Percentiles rank a stretch among this genome's conserved stretches.
phyloP scores from a whole-genome alignment of 2,329 filamentous ascomycete species.

The Colletotrichum sp. region DNA sequence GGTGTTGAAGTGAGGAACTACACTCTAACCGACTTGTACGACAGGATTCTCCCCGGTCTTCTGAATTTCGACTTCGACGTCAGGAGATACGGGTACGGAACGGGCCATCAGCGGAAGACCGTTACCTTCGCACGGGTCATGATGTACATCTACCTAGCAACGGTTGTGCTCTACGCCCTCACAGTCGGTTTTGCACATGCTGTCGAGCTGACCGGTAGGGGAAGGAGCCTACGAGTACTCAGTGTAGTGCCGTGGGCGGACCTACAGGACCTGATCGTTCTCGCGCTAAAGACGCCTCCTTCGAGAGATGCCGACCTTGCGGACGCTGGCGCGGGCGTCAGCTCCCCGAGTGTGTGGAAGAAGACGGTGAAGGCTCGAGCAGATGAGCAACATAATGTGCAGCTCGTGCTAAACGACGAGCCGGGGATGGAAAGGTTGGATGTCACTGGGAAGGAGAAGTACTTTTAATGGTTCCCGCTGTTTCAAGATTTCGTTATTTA shows the following conservation, averaged over 20 bases:
- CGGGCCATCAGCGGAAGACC: not conserved
- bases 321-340: not conserved
- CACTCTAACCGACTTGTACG: not conserved
- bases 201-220: not conserved
- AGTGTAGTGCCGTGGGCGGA: constrained; percentile 2
- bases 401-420: not conserved
- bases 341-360: not conserved
- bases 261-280: constrained; percentile 3
- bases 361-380: not conserved
- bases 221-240: not conserved
- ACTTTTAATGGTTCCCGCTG: not conserved
- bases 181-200: not conserved
- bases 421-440: not conserved
- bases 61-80: not conserved
- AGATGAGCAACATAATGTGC: not conserved
- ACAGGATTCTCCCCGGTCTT: not conserved
- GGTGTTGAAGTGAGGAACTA: not conserved
- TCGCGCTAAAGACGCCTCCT: not conserved
- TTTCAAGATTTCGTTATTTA: fast-evolving
- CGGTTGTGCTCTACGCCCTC: not conserved
- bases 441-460: not conserved
- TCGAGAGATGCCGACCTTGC: not conserved
- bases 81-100: not conserved
- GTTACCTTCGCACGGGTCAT: not conserved
- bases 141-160: constrained; percentile 1